A percentile compares a stretch with the other conserved stretches of the same genome.
These are phyloP conservation scores for Hypholoma fasciculare DNA, from an alignment of 768 basidiomycete genomes.

Conservation along the genomic window DNA sequence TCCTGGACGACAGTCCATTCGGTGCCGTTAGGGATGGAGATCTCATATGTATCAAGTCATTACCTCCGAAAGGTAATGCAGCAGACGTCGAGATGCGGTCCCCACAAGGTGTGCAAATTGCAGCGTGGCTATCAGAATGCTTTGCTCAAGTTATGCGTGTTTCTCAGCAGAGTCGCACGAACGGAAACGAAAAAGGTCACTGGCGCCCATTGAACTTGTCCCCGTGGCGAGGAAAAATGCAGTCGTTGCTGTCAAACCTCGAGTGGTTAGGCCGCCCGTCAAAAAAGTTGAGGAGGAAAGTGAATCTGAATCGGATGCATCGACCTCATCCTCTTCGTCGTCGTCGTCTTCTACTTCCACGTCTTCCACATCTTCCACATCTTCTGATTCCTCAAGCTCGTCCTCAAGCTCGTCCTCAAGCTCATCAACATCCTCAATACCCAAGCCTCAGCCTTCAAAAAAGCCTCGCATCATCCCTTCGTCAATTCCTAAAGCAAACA, in stretches of 20 bases:
- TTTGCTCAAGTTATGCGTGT: neutral
- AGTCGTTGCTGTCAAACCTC: neutral
- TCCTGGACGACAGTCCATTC: conserved; percentile 40
- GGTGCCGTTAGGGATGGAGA: conserved; percentile 50
- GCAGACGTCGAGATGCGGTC: neutral
- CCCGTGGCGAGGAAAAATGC: neutral
- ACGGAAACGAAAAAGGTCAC: conserved; percentile 12
- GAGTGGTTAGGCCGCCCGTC: neutral
- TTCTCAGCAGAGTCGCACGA: conserved; percentile 2
- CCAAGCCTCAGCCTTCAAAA: conserved; percentile 21
- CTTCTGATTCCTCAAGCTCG: conserved; percentile 15
- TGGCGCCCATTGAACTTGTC: neutral
- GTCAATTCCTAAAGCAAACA: conserved; percentile 2
- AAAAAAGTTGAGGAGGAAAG: conserved; percentile 2
- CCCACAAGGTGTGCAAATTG: conserved; percentile 1
- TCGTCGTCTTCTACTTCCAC: conserved; percentile 26
- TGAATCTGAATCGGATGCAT: conserved; percentile 16
- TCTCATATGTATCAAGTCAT: conserved; percentile 35
- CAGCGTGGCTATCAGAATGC: neutral
- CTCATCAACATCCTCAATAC: conserved; percentile 22
- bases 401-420: conserved; percentile 12
- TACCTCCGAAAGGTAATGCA: conserved; percentile 6
- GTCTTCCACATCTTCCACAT: conserved; percentile 16
- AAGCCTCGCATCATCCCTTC: conserved; percentile 12
- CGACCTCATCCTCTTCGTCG: conserved; percentile 20